Evolutionary conservation across 2,329 filamentous ascomycete genomes (phyloP), one percentile per base, ranked within the genome.

Genomic region (Graphilbum ipis-grandicollis): DNA sequence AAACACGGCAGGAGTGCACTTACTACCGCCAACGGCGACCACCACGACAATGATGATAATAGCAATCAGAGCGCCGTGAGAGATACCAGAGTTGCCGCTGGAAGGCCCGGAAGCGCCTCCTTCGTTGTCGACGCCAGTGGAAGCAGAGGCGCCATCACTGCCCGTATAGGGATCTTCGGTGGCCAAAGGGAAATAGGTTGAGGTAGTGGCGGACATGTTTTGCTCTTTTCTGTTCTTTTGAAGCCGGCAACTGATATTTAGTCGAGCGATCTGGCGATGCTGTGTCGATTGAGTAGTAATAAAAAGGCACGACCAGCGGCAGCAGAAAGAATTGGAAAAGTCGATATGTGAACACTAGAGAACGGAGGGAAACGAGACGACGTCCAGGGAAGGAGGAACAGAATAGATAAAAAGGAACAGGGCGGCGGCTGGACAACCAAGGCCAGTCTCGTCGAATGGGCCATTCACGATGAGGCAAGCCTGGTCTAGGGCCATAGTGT

Each of bases 1-100:
- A 5, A n/a, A n/a, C n/a, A n/a, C n/a, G 13, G 15, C n/a, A 14
- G 4, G 18, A 2, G 29, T 9, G 17, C 45, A 56, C 38, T 56
- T 55, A 86, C 81, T 70, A 54, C 80, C 80, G 40, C 80, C 58
- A 15, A 85, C 59, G 26, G 73, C 66, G 9, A 82, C 72, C 12
- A 69, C 52, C 9, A 71, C 70, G 5, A 84, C 79, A 4, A 84
- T 69, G 12, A 81, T 63, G 39, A 83, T 74, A 46, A 90, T 84
- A 34, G 79, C 80, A 40, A 82, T 66, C 48, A 85, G 60, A 13
- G 68, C 81, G 17, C 76, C 78, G 28, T 64, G 71, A 2, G 78
- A 82, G 18, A 90, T 56, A 28, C 62, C 62, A 45, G 79, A 66
- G 14, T 66, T 70, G 6, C 70, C 68, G 18, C 64, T 63, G 42